phyloP scores from a whole-genome alignment of 2,329 filamentous ascomycete species.

The Monilinia fructicola region DNA sequence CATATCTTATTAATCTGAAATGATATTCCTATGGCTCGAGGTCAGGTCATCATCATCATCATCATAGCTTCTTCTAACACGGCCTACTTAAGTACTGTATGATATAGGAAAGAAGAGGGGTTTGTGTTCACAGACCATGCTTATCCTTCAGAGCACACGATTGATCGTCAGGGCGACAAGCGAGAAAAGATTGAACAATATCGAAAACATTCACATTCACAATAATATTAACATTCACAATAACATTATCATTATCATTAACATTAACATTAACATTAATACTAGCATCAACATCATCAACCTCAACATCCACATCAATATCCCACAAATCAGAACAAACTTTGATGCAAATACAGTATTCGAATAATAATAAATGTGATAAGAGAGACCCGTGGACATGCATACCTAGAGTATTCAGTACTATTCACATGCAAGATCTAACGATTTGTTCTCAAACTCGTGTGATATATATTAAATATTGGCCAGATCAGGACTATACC shows the following conservation, averaged over 20 bases:
- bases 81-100: background rate
- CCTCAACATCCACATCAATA: too few relatives aligned
- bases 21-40: background rate
- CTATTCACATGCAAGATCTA: conserved; percentile 23
- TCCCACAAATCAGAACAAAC: background rate
- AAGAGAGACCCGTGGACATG: background rate
- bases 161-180: conserved; percentile 21
- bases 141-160: conserved; percentile 6
- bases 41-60: background rate
- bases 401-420: background rate
- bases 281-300: too few relatives aligned
- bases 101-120: conserved; percentile 15
- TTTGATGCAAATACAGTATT: conserved; percentile 8
- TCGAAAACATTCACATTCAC: too few relatives aligned
- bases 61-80: background rate
- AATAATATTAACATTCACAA: too few relatives aligned
- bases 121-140: conserved; percentile 19
- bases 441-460: conserved; percentile 14
- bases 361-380: background rate
- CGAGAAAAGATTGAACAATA: background rate
- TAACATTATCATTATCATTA: too few relatives aligned
- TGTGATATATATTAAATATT: conserved; percentile 22
- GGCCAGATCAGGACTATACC: conserved; percentile 12
- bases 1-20: background rate
- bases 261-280: too few relatives aligned